Conservation (phyloP, 306 rosid genomes). For the Begonia masoniana region DNA sequence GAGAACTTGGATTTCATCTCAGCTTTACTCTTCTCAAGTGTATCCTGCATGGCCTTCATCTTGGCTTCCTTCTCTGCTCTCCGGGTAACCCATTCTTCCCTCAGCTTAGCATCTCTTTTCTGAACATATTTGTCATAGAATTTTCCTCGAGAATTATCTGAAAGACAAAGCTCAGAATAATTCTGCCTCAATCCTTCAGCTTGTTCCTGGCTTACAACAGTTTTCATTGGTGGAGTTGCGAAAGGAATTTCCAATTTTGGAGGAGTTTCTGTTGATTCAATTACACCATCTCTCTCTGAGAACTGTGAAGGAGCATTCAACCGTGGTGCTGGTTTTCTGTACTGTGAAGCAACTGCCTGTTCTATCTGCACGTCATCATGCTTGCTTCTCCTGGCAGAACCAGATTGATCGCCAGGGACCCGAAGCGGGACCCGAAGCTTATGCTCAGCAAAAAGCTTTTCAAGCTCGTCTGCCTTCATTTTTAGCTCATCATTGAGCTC, state of each 20-base stretch:
- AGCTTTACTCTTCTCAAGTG: conserved; percentile 68
- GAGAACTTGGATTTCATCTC: conserved; percentile 83
- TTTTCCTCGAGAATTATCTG: conserved; percentile 78
- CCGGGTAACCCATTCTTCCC: conserved; percentile 76
- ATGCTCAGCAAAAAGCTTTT: conserved; percentile 95
- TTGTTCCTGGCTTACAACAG: not conserved
- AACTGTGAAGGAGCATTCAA: conserved; percentile 38
- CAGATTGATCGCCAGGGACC: conserved; percentile 76
- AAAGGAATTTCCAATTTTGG: conserved; percentile 18
- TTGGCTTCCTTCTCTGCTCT: conserved; percentile 88
- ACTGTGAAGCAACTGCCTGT: conserved; percentile 28
- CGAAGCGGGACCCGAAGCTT: conserved; percentile 91
- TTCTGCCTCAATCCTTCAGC: not conserved
- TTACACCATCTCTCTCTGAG: conserved; percentile 20
- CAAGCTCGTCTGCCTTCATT: conserved; percentile 92
- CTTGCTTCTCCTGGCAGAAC: conserved; percentile 55
- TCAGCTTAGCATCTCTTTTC: conserved; percentile 88
- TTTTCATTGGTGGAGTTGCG: conserved; percentile 25
- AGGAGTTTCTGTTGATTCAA: conserved; percentile 32
- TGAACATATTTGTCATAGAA: conserved; percentile 78
- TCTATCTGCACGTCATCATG: conserved; percentile 38
- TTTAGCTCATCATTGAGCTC: conserved; percentile 86
- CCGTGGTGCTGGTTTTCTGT: conserved; percentile 28
- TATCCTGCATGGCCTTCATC: conserved; percentile 91
- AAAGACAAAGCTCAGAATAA: conserved; percentile 32